Percentiles rank a stretch among this genome's conserved stretches.
These are phyloP conservation scores for Liquidambar formosana DNA, from an alignment of 164 flowering plant genomes.

Conservation along the genomic window DNA sequence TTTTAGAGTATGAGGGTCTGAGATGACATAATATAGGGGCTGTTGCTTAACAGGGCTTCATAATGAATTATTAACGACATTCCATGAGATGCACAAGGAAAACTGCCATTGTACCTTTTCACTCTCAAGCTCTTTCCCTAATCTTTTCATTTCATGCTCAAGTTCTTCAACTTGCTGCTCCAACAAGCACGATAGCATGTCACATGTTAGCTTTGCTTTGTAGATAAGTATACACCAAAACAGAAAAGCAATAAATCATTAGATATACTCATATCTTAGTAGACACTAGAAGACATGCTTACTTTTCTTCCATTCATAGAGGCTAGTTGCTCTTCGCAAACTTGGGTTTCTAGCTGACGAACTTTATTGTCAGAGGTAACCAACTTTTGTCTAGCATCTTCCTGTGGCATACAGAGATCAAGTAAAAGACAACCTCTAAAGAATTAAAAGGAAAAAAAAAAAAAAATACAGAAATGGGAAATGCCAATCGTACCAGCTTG, in stretches of 20 bases:
- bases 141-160: conserved; percentile 55
- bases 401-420: conserved; percentile 45
- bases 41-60: background rate
- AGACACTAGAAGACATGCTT: conserved; percentile 9
- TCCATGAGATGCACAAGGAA: background rate
- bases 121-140: conserved; percentile 72
- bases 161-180: conserved; percentile 74
- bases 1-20: background rate
- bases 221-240: background rate
- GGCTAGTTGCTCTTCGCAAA: conserved; percentile 60
- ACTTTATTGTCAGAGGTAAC: conserved; percentile 81
- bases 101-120: conserved; percentile 73
- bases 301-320: conserved; percentile 63
- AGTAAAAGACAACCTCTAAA: background rate
- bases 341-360: conserved; percentile 79
- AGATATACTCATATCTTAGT: background rate
- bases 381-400: conserved; percentile 79
- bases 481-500: conserved; percentile 64
- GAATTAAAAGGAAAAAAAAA: background rate
- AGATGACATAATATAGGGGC: background rate
- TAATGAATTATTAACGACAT: conserved; percentile 5
- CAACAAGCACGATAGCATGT: conserved; percentile 19
- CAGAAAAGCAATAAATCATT: background rate
- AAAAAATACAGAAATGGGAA: background rate
- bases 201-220: background rate